Evolutionary conservation across 139 green algal genomes (phyloP), one percentile per base, ranked within the genome.

Genomic region (Chlorella sp.): DNA sequence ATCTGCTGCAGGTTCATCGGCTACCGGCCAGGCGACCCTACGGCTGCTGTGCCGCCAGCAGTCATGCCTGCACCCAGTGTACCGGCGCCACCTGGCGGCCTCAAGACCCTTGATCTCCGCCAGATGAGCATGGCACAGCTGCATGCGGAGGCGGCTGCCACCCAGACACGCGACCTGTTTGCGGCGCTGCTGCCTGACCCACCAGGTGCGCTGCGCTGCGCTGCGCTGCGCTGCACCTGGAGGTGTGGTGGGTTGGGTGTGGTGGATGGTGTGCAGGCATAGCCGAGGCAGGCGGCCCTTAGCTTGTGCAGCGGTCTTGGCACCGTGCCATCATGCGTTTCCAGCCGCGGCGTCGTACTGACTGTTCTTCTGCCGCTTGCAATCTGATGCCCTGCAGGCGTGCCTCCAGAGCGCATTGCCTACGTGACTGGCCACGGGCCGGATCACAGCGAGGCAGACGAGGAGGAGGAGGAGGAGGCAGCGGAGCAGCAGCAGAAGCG

Each of bases 21-120:
- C 44, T 83, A 80, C 47, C 65, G 65, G 9, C 76, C 76, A 20
- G 73, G 79, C 25, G 85, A 88, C 44, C 85, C 85, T 26, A 88
- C 85, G 1, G 47, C 47, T 9, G 51, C 12, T 12, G 18, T 30
- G 7, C 85, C 76, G 5, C 76, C 76, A 6, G 65, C 25, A n/a
- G 25, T 26, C 0, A 78, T 88, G 65, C 85, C 85, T 2, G 16
- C 21, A 16, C 74, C 74, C 13, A 0, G 26, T 2, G 32, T 76
- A 25, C 71, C 71, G 23, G 34, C 63, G 12, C 30, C 80, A 20
- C 47, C 55, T 21, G 51, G 51, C 3, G 55, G 21, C 56, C 20
- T 68, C 30, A 41, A 84, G 13, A 28, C n/a, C 2, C 70, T 88
- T 20, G n/a, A 70, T 23, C 70, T 88, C 57, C 30, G 63, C 26